Percentiles rank a stretch among this genome's conserved stretches.
phyloP scores from a whole-genome alignment of 495 filamentous ascomycete genomes.

The Xylaria longipes region DNA sequence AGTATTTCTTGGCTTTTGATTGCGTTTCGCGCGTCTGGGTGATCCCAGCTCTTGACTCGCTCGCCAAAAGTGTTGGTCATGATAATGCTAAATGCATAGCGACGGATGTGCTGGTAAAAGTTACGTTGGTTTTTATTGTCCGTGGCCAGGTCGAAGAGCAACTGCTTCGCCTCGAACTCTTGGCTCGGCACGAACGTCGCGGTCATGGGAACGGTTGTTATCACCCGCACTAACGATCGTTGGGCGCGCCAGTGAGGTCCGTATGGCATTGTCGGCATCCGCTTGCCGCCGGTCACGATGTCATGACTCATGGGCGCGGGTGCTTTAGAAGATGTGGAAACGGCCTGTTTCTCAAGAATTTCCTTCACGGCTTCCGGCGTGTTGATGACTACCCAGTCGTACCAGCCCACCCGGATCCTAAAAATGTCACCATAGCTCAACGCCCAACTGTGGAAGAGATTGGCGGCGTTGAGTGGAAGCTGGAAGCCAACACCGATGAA shows the following conservation, averaged over 20 bases:
- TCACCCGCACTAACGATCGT: slow-evolving; percentile 43
- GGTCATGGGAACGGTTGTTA: slow-evolving; percentile 35
- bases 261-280: slow-evolving; percentile 54
- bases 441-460: slow-evolving; percentile 36
- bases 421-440: slow-evolving; percentile 44
- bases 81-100: slow-evolving; percentile 45
- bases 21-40: slow-evolving; percentile 43
- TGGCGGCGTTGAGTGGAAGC: not conserved
- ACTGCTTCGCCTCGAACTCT: slow-evolving; percentile 54
- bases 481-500: not conserved
- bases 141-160: slow-evolving; percentile 49
- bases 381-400: slow-evolving; percentile 52
- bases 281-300: slow-evolving; percentile 37
- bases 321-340: slow-evolving; percentile 36
- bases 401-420: slow-evolving; percentile 47
- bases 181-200: slow-evolving; percentile 48
- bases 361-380: slow-evolving; percentile 47
- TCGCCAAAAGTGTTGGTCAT: slow-evolving; percentile 44
- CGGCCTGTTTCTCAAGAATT: slow-evolving; percentile 48
- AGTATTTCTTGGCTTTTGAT: not conserved
- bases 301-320: slow-evolving; percentile 40
- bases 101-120: slow-evolving; percentile 44
- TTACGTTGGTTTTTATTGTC: slow-evolving; percentile 31
- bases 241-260: slow-evolving; percentile 50
- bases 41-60: slow-evolving; percentile 40